Evolutionary conservation across 2,329 filamentous ascomycete species (phyloP).

Genomic region (Chrysoporthe deuterocubensis): DNA sequence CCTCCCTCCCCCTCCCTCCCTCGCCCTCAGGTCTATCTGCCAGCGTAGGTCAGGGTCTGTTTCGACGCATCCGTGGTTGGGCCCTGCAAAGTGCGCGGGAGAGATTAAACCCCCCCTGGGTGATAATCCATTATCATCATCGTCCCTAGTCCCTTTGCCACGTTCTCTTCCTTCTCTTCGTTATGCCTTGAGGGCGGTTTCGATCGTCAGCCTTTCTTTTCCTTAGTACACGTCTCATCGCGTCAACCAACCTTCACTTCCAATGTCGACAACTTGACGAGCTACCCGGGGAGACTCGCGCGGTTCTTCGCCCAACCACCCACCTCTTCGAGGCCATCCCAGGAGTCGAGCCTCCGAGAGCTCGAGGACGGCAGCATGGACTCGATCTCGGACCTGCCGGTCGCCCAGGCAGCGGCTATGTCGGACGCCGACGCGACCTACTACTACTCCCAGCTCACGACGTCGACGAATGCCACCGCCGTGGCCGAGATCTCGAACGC

Average conservation of each 20-base stretch:
- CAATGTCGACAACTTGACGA: slow-evolving; percentile 25
- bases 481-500: slow-evolving; percentile 51
- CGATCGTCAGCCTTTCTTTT: slow-evolving; percentile 18
- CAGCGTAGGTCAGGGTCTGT: slow-evolving; percentile 47
- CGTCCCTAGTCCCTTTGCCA: slow-evolving; percentile 40
- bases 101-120: slow-evolving; percentile 29
- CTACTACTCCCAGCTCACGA: slow-evolving; percentile 29
- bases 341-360: slow-evolving; percentile 20
- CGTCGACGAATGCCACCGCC: slow-evolving; percentile 44
- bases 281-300: slow-evolving; percentile 34
- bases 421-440: slow-evolving; percentile 20
- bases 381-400: slow-evolving; percentile 1
- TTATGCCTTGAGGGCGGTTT: slow-evolving; percentile 34
- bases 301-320: slow-evolving; percentile 39
- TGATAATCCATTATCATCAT: slow-evolving; percentile 24
- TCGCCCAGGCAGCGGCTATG: slow-evolving; percentile 18
- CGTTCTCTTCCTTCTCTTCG: slow-evolving; percentile 37
- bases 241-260: slow-evolving; percentile 22
- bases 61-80: slow-evolving; percentile 49
- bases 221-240: slow-evolving; percentile 12
- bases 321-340: slow-evolving; percentile 33
- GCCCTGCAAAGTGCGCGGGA: slow-evolving; percentile 31
- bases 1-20: slow-evolving; percentile 7
- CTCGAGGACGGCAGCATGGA: slow-evolving; percentile 23
- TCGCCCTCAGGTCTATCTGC: slow-evolving; percentile 35